Conservation (phyloP, 2,329 filamentous ascomycete genomes). For the Claviceps paspali region DNA sequence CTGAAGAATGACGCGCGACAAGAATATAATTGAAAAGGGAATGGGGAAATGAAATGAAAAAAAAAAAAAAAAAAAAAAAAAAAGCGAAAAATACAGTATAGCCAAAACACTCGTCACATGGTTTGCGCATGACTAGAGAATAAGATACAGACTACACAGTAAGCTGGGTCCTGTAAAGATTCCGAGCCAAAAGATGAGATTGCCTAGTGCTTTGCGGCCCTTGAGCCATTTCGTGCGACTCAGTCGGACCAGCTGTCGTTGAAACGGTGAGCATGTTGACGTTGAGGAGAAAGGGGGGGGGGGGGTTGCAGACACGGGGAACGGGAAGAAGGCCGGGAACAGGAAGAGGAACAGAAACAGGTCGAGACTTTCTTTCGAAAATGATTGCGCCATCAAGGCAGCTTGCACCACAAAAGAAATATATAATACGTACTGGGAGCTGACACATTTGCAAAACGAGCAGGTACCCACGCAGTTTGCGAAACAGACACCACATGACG, state of each 20-base stretch:
- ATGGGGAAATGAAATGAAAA: too few species aligned
- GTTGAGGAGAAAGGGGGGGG: not conserved
- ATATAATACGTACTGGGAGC: constrained; percentile 46
- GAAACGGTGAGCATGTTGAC: too few species aligned
- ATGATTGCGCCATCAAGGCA: too few species aligned
- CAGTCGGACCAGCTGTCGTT: constrained; percentile 42
- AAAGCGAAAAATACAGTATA: not conserved
- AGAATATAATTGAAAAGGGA: too few species aligned
- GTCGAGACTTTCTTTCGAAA: too few species aligned
- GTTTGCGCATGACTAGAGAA: constrained; percentile 24
- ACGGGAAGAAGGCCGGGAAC: not conserved
- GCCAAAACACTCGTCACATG: not conserved
- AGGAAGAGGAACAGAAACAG: not conserved
- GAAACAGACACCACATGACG: constrained; percentile 69
- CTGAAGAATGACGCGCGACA: too few species aligned
- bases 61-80: not conserved
- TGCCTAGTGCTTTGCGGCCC: constrained; percentile 48
- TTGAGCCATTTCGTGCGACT: constrained; percentile 52
- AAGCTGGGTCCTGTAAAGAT: constrained; percentile 64
- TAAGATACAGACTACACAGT: constrained; percentile 43
- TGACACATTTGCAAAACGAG: constrained; percentile 61
- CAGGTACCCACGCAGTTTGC: constrained; percentile 60
- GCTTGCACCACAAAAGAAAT: too few species aligned
- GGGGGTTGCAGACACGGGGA: too few species aligned
- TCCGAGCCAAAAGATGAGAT: constrained; percentile 64